Conservation (phyloP, 306 rosid genomes). For the Medicago ruthenica region DNA sequence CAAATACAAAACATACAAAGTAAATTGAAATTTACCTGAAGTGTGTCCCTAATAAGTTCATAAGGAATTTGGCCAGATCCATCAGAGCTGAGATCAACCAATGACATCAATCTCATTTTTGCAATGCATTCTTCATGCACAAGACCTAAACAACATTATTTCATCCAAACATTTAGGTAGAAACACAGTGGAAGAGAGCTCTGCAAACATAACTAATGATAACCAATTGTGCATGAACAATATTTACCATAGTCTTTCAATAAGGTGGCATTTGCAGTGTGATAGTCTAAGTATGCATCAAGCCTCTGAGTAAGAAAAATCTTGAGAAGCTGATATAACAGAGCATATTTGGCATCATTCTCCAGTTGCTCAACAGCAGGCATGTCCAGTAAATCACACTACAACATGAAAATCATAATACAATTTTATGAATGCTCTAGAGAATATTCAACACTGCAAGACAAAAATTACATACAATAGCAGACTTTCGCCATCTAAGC, state of each 20-base stretch:
- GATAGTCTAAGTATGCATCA: conserved; percentile 78
- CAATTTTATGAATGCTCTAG: conserved; percentile 24
- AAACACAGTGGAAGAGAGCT: conserved; percentile 6
- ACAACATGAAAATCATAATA: conserved; percentile 40
- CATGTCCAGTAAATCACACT: conserved; percentile 90
- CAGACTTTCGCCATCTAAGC: background rate
- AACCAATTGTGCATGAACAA: conserved; percentile 15
- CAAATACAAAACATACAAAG: conserved; percentile 21
- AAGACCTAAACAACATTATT: conserved; percentile 61
- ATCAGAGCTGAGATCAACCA: conserved; percentile 82
- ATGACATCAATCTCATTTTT: conserved; percentile 83
- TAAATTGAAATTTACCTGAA: conserved; percentile 57
- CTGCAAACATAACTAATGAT: background rate
- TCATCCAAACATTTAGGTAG: background rate
- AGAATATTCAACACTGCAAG: conserved; percentile 16
- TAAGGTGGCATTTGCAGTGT: conserved; percentile 72
- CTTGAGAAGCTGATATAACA: conserved; percentile 80
- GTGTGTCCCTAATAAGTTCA: conserved; percentile 71
- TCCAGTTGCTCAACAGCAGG: conserved; percentile 88
- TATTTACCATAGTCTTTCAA: conserved; percentile 73
- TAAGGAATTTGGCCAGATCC: conserved; percentile 79
- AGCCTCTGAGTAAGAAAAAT: conserved; percentile 71
- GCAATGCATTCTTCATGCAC: conserved; percentile 81
- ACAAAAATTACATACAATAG: conserved; percentile 9
- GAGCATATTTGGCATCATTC: conserved; percentile 80